Percentiles rank a stretch among this genome's conserved stretches.
Evolutionary conservation across 2,329 filamentous ascomycete genomes (phyloP).

Genomic region (Colletotrichum falcatum): DNA sequence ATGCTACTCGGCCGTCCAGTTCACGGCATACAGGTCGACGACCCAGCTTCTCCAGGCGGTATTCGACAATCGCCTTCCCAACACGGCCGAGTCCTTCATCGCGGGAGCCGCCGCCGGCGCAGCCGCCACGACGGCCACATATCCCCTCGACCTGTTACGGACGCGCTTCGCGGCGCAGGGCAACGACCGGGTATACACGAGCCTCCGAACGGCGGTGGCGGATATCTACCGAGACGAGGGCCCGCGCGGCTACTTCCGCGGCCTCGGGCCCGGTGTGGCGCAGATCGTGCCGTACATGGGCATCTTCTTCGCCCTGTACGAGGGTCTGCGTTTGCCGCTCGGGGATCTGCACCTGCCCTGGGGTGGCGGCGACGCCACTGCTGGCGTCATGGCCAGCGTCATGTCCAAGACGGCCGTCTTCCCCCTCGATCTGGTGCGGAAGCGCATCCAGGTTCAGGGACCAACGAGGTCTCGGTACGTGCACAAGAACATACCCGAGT

Average conservation of each 20-base stretch:
- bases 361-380: slow-evolving; percentile 84
- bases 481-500: slow-evolving; percentile 89
- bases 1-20: slow-evolving; percentile 89
- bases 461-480: slow-evolving; percentile 84
- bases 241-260: slow-evolving; percentile 84
- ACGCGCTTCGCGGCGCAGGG: slow-evolving; percentile 98
- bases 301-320: slow-evolving; percentile 92
- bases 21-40: slow-evolving; percentile 84
- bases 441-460: slow-evolving; percentile 94
- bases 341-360: slow-evolving; percentile 69
- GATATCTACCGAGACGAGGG: slow-evolving; percentile 85
- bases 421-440: slow-evolving; percentile 91
- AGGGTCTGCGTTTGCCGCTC: slow-evolving; percentile 75
- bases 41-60: slow-evolving; percentile 72
- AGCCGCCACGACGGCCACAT: slow-evolving; percentile 84
- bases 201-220: slow-evolving; percentile 74
- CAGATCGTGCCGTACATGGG: slow-evolving; percentile 98
- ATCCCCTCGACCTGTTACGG: slow-evolving; percentile 91
- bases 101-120: slow-evolving; percentile 87
- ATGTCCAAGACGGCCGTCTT: slow-evolving; percentile 91
- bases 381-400: slow-evolving; percentile 83
- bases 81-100: slow-evolving; percentile 81
- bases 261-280: slow-evolving; percentile 81
- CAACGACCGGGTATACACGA: slow-evolving; percentile 79
- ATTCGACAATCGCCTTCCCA: slow-evolving; percentile 64